These are phyloP conservation scores for Podaxis mareebaensis DNA, from an alignment of 768 basidiomycete genomes.

Conservation along the genomic window DNA sequence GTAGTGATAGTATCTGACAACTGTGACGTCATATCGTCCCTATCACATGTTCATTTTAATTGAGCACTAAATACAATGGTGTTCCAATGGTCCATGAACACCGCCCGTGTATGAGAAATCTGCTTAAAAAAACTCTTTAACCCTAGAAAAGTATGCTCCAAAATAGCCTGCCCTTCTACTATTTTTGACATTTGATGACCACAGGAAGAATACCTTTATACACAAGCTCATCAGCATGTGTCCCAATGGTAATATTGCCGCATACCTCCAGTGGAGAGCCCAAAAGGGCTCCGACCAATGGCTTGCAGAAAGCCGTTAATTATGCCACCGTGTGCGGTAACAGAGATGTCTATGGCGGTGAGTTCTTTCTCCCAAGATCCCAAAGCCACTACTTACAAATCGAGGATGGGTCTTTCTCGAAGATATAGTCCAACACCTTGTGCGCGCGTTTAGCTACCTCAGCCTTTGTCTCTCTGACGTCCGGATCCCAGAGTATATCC, in stretches of 20 bases:
- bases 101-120: neutral
- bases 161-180: neutral
- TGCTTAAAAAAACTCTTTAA: too few species aligned
- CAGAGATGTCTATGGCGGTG: conserved; percentile 13
- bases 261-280: conserved; percentile 20
- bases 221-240: neutral
- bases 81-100: neutral
- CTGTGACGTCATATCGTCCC: conserved; percentile 8
- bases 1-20: neutral
- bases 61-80: neutral
- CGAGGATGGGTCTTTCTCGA: conserved; percentile 41
- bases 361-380: neutral
- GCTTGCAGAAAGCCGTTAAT: conserved; percentile 21
- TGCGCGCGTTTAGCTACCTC: conserved; percentile 50
- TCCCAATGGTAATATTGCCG: neutral
- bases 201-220: conserved; percentile 11
- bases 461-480: conserved; percentile 51
- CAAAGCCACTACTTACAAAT: conserved; percentile 41
- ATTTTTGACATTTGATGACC: conserved; percentile 10
- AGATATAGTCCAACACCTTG: conserved; percentile 55
- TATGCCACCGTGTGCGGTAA: conserved; percentile 22
- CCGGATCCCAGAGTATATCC: conserved; percentile 60
- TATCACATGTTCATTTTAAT: neutral
- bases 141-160: too few species aligned
- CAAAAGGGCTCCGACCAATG: conserved; percentile 15